Percentiles rank a stretch among this genome's conserved stretches.
Conservation (phyloP, 164 flowering plant genomes). For the Vitis riparia region DNA sequence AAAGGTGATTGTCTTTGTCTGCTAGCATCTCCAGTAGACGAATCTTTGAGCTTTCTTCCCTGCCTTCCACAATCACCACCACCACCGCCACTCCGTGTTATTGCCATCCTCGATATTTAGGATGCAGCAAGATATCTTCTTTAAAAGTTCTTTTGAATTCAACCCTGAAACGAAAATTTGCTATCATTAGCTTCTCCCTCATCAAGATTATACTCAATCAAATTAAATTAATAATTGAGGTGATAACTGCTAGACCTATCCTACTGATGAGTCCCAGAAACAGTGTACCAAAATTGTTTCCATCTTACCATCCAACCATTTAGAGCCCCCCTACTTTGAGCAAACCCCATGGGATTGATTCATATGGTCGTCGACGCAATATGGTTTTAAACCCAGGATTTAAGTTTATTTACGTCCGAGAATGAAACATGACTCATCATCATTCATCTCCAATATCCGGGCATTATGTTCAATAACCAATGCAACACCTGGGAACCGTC, state of each 20-base stretch:
- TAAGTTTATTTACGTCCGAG: too few relatives aligned
- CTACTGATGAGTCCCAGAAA: background rate
- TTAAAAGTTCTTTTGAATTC: background rate
- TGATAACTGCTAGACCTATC: background rate
- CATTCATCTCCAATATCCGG: too few relatives aligned
- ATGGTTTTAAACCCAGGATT: too few relatives aligned
- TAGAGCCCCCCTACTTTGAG: background rate
- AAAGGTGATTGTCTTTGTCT: background rate
- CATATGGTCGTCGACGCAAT: too few relatives aligned
- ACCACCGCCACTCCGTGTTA: too few relatives aligned
- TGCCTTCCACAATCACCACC: background rate
- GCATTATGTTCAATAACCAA: too few relatives aligned
- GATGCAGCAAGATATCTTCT: background rate
- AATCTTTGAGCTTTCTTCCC: background rate
- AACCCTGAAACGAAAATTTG: constrained; percentile 2
- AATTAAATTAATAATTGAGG: background rate
- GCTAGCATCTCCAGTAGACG: background rate
- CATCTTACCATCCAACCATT: background rate
- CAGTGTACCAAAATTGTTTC: background rate
- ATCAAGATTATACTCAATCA: background rate
- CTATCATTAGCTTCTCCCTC: background rate
- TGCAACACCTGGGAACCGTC: too few relatives aligned
- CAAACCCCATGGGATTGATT: too few relatives aligned
- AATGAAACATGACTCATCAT: too few relatives aligned
- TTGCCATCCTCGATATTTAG: background rate